Conservation (phyloP, 176 grass and related monocot genomes). For the Melocanna baccifera region DNA sequence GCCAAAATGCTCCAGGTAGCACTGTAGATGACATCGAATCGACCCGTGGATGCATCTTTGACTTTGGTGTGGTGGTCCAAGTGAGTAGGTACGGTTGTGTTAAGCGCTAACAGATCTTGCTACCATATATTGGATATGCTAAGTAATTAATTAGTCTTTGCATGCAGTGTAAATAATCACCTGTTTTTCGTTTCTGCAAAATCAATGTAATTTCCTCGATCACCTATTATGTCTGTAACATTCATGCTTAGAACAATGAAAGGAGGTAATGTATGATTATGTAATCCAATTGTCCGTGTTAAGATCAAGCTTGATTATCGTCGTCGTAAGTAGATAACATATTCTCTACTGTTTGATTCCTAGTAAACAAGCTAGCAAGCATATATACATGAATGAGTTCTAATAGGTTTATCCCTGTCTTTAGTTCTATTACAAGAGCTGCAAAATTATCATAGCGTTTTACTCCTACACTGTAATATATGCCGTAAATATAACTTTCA, state of each 20-base stretch:
- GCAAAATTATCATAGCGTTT: too few species aligned
- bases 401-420: too few species aligned
- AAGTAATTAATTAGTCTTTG: background rate
- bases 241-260: background rate
- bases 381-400: background rate
- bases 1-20: background rate
- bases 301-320: background rate
- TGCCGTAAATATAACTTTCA: background rate
- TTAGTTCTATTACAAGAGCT: too few species aligned
- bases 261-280: background rate
- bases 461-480: too few species aligned
- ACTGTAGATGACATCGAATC: background rate
- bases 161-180: background rate
- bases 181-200: background rate
- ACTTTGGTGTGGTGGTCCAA: background rate
- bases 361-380: background rate
- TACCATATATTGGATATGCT: background rate
- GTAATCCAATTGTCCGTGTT: too few species aligned
- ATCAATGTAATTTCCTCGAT: background rate
- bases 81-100: background rate
- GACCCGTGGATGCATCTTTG: background rate
- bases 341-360: background rate
- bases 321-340: background rate
- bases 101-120: background rate
- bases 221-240: background rate